Evolutionary conservation across 805 yeast genomes (phyloP).

Genomic region (Candida incommunis): DNA sequence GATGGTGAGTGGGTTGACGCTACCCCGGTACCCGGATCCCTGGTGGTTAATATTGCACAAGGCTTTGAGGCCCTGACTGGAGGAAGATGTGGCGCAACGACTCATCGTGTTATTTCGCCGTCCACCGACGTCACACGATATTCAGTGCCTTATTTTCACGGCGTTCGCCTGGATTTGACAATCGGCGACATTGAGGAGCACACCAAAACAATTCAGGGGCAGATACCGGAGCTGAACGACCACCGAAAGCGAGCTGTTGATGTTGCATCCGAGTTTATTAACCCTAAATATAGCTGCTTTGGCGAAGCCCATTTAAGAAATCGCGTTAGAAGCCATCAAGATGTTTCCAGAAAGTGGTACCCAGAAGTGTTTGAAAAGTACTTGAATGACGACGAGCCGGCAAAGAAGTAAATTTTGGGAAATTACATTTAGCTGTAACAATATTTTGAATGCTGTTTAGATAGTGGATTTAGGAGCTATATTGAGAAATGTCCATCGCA

Average conservation of each 20-base stretch:
- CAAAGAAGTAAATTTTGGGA: neutral
- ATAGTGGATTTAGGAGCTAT: too few species aligned
- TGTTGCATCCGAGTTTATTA: conserved; percentile 19
- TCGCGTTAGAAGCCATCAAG: conserved; percentile 26
- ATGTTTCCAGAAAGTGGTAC: conserved; percentile 28
- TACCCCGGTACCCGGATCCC: conserved; percentile 31
- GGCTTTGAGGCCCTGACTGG: conserved; percentile 45
- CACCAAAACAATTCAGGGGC: conserved; percentile 12
- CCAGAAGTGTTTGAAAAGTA: conserved; percentile 20
- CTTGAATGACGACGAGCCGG: conserved; percentile 6
- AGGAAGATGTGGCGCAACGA: conserved; percentile 46
- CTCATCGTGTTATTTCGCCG: conserved; percentile 39
- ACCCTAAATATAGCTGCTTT: conserved; percentile 19
- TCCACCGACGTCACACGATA: conserved; percentile 19
- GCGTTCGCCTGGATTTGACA: conserved; percentile 21
- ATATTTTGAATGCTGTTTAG: too few species aligned
- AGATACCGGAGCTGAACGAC: conserved; percentile 17
- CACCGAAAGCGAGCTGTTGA: conserved; percentile 15
- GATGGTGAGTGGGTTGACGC: conserved; percentile 45
- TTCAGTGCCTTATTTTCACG: conserved; percentile 36
- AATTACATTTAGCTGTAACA: too few species aligned
- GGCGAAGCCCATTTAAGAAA: conserved; percentile 30
- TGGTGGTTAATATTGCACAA: conserved; percentile 48
- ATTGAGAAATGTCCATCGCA: too few species aligned
- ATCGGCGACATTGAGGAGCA: conserved; percentile 16